These are phyloP conservation scores for Lagenaria siceraria DNA, from an alignment of 306 rosid genomes.

Conservation along the genomic window DNA sequence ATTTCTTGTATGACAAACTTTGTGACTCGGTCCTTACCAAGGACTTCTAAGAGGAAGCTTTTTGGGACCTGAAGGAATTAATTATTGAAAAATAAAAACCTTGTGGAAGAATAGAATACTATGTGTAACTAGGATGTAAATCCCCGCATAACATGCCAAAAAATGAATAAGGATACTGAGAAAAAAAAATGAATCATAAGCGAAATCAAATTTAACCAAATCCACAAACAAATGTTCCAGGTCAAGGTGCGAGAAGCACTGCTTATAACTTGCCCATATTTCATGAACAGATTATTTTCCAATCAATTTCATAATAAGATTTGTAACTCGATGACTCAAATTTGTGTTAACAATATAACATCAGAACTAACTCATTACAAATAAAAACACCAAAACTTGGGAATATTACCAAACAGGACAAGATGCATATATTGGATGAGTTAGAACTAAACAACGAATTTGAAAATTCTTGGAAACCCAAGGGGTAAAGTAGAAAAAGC, in stretches of 20 bases:
- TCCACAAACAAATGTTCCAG: neutral
- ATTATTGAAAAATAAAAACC: slow-evolving; percentile 9
- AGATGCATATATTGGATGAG: neutral
- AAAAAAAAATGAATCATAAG: neutral
- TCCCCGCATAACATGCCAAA: neutral
- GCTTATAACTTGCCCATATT: neutral
- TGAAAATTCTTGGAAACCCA: neutral
- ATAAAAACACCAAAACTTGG: neutral
- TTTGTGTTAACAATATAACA: neutral
- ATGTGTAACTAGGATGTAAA: neutral
- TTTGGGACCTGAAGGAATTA: slow-evolving; percentile 54
- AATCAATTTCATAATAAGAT: neutral
- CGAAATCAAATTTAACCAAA: neutral
- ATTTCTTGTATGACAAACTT: slow-evolving; percentile 74
- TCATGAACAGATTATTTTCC: neutral
- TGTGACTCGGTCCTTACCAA: slow-evolving; percentile 67
- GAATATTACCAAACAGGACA: neutral
- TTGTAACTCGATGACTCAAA: neutral
- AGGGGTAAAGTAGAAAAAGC: neutral
- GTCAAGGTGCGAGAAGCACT: neutral
- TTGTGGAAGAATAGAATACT: neutral
- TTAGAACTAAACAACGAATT: neutral
- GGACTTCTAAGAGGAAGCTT: slow-evolving; percentile 50
- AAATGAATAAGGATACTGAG: neutral
- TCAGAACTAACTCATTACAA: neutral